phyloP scores from a whole-genome alignment of 345 rosid species.

The Salix koriyanagi region DNA sequence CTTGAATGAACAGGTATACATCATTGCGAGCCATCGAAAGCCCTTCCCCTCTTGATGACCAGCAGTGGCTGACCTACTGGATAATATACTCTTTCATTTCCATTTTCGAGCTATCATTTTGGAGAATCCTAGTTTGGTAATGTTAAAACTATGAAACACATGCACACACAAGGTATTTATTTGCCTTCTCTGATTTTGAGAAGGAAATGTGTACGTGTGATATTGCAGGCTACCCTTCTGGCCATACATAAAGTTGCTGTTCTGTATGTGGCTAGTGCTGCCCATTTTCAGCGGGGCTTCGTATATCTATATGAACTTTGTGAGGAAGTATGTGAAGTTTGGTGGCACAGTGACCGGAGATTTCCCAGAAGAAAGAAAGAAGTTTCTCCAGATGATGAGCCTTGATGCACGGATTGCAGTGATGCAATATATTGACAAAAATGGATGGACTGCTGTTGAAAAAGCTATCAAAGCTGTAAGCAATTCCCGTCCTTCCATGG shows the following conservation, averaged over 20 bases:
- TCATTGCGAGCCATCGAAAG: slow-evolving; percentile 87
- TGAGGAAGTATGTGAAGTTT: slow-evolving; percentile 60
- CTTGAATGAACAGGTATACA: slow-evolving; percentile 51
- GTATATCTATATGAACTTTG: slow-evolving; percentile 57
- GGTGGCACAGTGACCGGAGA: slow-evolving; percentile 39
- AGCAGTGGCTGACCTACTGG: slow-evolving; percentile 97
- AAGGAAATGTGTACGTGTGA: too few species aligned
- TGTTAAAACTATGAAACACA: not conserved
- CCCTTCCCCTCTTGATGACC: slow-evolving; percentile 77
- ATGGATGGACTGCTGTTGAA: slow-evolving; percentile 81
- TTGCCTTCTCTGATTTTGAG: not conserved
- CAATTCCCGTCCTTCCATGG: not conserved
- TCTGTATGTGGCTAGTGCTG: slow-evolving; percentile 83
- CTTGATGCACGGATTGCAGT: slow-evolving; percentile 79
- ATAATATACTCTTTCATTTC: slow-evolving; percentile 77
- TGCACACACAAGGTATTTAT: not conserved
- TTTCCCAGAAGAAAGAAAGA: slow-evolving; percentile 59
- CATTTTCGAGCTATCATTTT: slow-evolving; percentile 66
- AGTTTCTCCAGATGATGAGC: slow-evolving; percentile 85
- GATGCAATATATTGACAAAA: slow-evolving; percentile 48
- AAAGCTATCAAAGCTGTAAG: slow-evolving; percentile 73
- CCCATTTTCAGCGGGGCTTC: slow-evolving; percentile 89
- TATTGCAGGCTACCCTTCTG: slow-evolving; percentile 78
- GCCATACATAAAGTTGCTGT: slow-evolving; percentile 66
- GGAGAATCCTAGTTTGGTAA: slow-evolving; percentile 72